phyloP scores from a whole-genome alignment of 208 protist species.

The Giardia muris region DNA sequence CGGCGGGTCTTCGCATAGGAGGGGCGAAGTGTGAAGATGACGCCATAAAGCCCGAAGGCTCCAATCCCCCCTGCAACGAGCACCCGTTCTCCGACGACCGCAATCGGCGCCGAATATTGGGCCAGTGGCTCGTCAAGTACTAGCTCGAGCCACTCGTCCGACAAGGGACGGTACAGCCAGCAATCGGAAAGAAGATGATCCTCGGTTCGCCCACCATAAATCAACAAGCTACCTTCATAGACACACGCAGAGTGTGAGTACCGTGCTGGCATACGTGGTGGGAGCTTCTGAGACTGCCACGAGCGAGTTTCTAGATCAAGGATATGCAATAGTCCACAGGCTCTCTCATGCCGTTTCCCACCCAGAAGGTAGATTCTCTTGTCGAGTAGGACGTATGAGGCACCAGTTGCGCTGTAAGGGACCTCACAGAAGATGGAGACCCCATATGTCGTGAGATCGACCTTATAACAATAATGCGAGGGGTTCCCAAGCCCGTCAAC shows the following conservation, averaged over 20 bases:
- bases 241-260: neutral
- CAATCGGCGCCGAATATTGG: neutral
- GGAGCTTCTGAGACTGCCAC: neutral
- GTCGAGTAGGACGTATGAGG: neutral
- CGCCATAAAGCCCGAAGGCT: neutral
- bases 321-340: neutral
- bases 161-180: neutral
- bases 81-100: neutral
- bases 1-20: neutral
- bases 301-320: neutral
- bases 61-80: neutral
- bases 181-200: neutral
- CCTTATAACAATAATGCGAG: neutral
- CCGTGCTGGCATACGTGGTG: neutral
- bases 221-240: neutral
- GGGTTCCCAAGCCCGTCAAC: neutral
- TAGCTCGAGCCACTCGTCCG: neutral
- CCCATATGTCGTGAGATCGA: neutral
- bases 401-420: neutral
- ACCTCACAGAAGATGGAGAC: neutral
- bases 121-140: neutral
- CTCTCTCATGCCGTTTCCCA: neutral
- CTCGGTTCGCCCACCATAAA: neutral
- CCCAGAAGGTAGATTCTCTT: neutral
- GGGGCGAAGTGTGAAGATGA: neutral